Base-by-base conservation (phyloP, 345 rosid species). In the Eucalyptus curtisii region DNA sequence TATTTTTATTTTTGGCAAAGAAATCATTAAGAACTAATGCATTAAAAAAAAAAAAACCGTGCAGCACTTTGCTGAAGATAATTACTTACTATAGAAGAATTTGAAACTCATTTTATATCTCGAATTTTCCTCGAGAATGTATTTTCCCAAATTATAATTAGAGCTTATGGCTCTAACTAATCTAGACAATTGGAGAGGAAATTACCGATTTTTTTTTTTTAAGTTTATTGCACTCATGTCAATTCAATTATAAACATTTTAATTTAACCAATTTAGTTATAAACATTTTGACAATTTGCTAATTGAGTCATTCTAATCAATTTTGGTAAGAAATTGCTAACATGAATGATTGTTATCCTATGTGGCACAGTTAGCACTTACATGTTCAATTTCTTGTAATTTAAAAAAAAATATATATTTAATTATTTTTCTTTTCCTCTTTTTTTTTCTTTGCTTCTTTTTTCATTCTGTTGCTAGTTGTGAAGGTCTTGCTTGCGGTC, bases 191-290 rank as follows among this genome's bases (percentile, higher is more conserved):
- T 10, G 24, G 61, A 55, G 61, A 22, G 61, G 3, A 55, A 55
- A 24, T 55, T 24, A 10, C 61, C 0, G 4, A 19, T 7, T 19
- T 19, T 52, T 49, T 48, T 48, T 48, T 52, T 50, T 2, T 7
- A 52, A 19, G 0, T 19, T 52, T 52, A 19, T 52, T 52, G 55
- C 9, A 52, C 55, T 7, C 1, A 0, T 55, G 6, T 10, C 1
- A 55, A 1, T 24, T 55, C 6, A 55, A 24, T 24, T 22, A 19
- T 52, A 55, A 10, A 24, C 1, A 3, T 24, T 55, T 4, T 24
- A 10, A 55, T 55, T 55, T 24, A 22, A 55, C 6, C 13, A 55
- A 55, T 55, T 55, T 55, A 24, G 13, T 55, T 55, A 22, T 24
- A 55, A 55, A 55, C 3, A 10, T 22, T 24, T 55, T 55, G 25